These are phyloP conservation scores for Botrytis fragariae DNA, from an alignment of 2,329 filamentous ascomycete genomes.

Conservation along the genomic window DNA sequence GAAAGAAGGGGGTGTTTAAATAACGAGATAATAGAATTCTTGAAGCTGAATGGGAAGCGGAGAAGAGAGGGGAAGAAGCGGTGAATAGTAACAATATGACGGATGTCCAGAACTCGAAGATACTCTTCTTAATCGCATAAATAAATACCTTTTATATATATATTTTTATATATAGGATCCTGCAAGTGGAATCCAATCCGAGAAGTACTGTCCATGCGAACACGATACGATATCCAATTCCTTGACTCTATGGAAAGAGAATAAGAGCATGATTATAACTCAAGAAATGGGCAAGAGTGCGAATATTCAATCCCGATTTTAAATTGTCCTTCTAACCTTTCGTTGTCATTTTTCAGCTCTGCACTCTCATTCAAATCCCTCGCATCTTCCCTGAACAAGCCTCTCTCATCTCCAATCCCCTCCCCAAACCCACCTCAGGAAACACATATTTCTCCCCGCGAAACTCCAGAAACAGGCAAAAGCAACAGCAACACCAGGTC, in stretches of 20 bases:
- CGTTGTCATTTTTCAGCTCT: background rate
- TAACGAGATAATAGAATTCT: background rate
- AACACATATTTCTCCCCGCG: fast-evolving
- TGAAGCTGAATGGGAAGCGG: background rate
- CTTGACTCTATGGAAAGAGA: background rate
- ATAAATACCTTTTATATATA: too few species aligned
- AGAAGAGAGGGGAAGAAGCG: background rate
- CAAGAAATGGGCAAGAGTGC: fast-evolving
- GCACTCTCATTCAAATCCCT: background rate
- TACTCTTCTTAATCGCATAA: too few species aligned
- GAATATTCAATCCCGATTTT: background rate
- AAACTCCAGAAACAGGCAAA: background rate
- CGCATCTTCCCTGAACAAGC: background rate
- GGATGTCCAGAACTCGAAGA: too few species aligned
- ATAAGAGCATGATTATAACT: background rate
- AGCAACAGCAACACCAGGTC: background rate
- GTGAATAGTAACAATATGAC: too few species aligned
- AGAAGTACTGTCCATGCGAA: background rate
- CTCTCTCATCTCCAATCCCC: background rate
- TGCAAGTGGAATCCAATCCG: background rate
- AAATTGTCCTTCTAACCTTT: background rate
- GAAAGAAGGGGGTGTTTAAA: background rate
- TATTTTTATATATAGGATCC: too few species aligned
- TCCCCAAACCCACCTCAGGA: background rate
- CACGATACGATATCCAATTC: background rate